These are phyloP conservation scores for Rachicladosporium sp. DNA, from an alignment of 2,329 filamentous ascomycete genomes.

Conservation along the genomic window DNA sequence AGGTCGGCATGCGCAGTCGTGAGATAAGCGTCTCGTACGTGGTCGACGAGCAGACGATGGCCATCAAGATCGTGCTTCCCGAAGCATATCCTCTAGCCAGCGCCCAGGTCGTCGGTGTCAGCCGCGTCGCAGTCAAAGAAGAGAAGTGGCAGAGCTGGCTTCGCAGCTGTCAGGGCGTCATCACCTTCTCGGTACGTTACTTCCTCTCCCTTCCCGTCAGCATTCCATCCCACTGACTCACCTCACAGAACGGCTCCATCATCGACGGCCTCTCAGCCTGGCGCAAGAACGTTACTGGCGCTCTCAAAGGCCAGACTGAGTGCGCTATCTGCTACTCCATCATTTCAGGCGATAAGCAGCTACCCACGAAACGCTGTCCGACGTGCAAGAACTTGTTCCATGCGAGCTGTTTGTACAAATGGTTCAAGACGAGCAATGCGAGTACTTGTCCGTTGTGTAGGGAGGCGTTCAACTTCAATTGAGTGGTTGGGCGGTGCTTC, in stretches of 20 bases:
- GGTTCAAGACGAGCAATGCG: conserved; percentile 89
- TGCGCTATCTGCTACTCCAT: conserved; percentile 97
- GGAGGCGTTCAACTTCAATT: conserved; percentile 64
- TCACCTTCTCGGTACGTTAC: conserved; percentile 62
- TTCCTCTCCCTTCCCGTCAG: background rate
- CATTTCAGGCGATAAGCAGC: conserved; percentile 73
- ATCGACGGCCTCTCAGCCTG: conserved; percentile 80
- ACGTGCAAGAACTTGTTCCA: conserved; percentile 96
- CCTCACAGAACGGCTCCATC: conserved; percentile 58
- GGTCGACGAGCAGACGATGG: conserved; percentile 74
- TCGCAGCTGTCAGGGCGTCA: conserved; percentile 76
- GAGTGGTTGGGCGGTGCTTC: conserved; percentile 1
- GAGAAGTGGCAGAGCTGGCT: conserved; percentile 91
- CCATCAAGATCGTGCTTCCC: conserved; percentile 72
- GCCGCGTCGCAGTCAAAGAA: conserved; percentile 77
- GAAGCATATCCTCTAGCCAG: conserved; percentile 69
- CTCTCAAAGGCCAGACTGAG: conserved; percentile 83
- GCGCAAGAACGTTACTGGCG: conserved; percentile 73
- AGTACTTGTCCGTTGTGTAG: conserved; percentile 87
- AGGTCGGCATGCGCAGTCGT: conserved; percentile 55
- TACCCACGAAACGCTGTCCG: conserved; percentile 80
- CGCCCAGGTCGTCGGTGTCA: conserved; percentile 63
- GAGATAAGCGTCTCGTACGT: conserved; percentile 78
- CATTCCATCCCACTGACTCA: conserved; percentile 2
- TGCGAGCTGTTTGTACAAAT: conserved; percentile 78